A percentile compares a stretch with the other conserved stretches of the same genome.
These are phyloP conservation scores for Whalleya microplaca DNA, from an alignment of 2,329 filamentous ascomycete species.

Conservation along the genomic window DNA sequence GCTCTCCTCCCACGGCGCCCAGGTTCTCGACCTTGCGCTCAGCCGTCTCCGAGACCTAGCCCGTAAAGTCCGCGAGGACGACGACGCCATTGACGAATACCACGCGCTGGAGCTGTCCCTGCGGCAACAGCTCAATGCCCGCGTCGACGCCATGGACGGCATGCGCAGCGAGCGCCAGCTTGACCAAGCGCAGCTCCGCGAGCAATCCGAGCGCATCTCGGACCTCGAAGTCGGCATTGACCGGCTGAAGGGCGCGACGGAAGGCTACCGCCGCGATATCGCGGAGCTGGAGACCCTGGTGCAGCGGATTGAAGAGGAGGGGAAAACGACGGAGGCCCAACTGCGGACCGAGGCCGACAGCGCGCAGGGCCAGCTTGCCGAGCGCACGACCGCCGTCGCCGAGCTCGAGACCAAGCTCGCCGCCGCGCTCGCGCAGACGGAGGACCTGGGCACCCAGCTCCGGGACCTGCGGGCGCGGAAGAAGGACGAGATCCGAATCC, in stretches of 20 bases:
- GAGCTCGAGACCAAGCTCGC: constrained; percentile 51
- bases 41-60: constrained; percentile 53
- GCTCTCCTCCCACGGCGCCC: constrained; percentile 54
- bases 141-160: constrained; percentile 55
- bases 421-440: constrained; percentile 43
- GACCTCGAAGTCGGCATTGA: constrained; percentile 56
- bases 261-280: constrained; percentile 58
- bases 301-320: constrained; percentile 49
- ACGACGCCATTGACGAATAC: constrained; percentile 63
- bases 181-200: constrained; percentile 39
- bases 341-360: constrained; percentile 42
- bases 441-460: constrained; percentile 45
- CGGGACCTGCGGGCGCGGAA: constrained; percentile 34
- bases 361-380: constrained; percentile 39
- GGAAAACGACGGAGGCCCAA: constrained; percentile 35
- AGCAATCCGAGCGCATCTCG: constrained; percentile 44
- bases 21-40: constrained; percentile 60
- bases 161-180: constrained; percentile 46
- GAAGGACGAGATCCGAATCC: constrained; percentile 29
- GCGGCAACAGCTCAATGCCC: constrained; percentile 58
- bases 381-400: constrained; percentile 35
- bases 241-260: constrained; percentile 55
- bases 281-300: constrained; percentile 57
- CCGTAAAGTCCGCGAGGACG: constrained; percentile 49
- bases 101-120: constrained; percentile 59